These are phyloP conservation scores for Emericellopsis terricola DNA, from an alignment of 495 filamentous ascomycete genomes.

Conservation along the genomic window DNA sequence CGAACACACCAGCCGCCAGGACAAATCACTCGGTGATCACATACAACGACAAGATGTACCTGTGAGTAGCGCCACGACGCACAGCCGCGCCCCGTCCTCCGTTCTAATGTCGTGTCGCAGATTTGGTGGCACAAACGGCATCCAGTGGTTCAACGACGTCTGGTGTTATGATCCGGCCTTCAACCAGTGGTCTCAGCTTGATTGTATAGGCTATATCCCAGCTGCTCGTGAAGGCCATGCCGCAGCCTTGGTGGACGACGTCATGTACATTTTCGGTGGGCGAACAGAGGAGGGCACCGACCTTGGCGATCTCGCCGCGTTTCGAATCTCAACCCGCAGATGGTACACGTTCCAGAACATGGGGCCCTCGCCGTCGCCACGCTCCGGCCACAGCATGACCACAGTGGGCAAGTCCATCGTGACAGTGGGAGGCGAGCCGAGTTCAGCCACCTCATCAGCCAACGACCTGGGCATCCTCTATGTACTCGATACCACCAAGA, in stretches of 20 bases:
- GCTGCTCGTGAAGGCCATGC: slow-evolving; percentile 88
- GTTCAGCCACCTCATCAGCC: slow-evolving; percentile 60
- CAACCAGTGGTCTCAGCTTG: slow-evolving; percentile 70
- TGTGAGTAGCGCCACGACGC: slow-evolving; percentile 39
- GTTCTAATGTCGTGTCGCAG: slow-evolving; percentile 25
- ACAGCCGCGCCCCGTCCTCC: background rate
- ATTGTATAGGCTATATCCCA: slow-evolving; percentile 96
- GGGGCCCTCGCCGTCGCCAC: slow-evolving; percentile 84
- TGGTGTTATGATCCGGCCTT: slow-evolving; percentile 81
- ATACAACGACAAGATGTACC: slow-evolving; percentile 82
- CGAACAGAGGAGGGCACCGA: slow-evolving; percentile 83
- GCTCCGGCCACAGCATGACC: slow-evolving; percentile 96
- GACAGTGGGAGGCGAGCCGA: slow-evolving; percentile 85
- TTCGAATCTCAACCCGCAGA: slow-evolving; percentile 73
- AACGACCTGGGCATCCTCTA: slow-evolving; percentile 80
- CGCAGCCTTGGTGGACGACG: slow-evolving; percentile 78
- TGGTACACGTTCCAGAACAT: slow-evolving; percentile 99
- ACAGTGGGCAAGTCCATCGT: slow-evolving; percentile 81
- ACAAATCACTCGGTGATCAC: slow-evolving; percentile 91
- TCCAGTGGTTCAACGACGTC: slow-evolving; percentile 96
- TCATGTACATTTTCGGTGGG: slow-evolving; percentile 99
- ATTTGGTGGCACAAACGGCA: slow-evolving; percentile 91
- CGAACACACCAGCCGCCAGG: slow-evolving; percentile 53
- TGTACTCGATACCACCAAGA: slow-evolving; percentile 84
- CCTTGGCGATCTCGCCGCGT: slow-evolving; percentile 85